Base-by-base conservation (phyloP, 257 asterid genomes). In the Coffea canephora region DNA sequence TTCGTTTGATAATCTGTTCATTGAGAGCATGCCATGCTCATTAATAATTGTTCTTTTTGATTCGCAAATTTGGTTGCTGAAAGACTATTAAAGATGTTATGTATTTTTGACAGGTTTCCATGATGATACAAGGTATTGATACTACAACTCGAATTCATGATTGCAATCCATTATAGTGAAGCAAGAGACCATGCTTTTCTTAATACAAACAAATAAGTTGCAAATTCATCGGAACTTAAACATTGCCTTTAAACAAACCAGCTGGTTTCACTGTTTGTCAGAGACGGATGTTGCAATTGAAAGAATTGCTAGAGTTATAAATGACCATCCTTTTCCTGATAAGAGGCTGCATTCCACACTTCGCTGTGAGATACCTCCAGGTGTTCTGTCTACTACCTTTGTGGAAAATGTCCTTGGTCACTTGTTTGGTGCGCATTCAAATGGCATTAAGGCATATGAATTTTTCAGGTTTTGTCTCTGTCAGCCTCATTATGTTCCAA, bases 371-470 rank as follows among this genome's bases (percentile, higher is more conserved):
- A 86, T 91, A 36, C 90, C 91, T 27, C 73, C 84, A 2, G 75
- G 84, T 78, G 46, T 74, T 16, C 67, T 93, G 59, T 88, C 97
- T 19, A 72, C 94, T 31, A 77, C 88, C 55, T 87, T 93, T 71
- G 93, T 91, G 16, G 96, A 95, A 82, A 82, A 85, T 67, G 89
- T 95, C 69, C 95, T 95, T 46, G 99, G 99, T 64, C 84, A 80
- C 79, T 85, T 93, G 73, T 95, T 95, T 86, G 97, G 88, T 45
- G 94, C 97, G 10, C 97, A 95, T 80, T 85, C 95, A 3, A 91
- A 95, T 83, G 99, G 99, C 72, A 93, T 93, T 76, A 95, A 93
- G 85, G 98, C 98, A 12, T 93, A 90, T 64, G 91, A 91, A 55
- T 83, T 93, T 45, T 93, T 93, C 83, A 86, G 86, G 52, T 92